Conservation (phyloP, 2,329 filamentous ascomycete genomes). For the Cladosporium sp. region DNA sequence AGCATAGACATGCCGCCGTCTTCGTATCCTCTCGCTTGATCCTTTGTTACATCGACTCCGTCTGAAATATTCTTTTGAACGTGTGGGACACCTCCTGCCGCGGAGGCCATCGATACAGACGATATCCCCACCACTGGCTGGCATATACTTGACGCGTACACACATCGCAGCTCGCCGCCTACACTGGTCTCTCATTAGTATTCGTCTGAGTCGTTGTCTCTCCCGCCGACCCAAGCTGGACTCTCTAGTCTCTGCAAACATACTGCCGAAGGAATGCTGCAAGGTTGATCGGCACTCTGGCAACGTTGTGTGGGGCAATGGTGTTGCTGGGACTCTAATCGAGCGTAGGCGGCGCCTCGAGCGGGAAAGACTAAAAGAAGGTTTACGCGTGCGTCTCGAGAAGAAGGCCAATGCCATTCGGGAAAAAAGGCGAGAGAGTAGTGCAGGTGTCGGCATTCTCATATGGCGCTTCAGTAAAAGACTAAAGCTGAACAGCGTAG, state of each 20-base stretch:
- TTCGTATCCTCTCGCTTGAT: constrained; percentile 59
- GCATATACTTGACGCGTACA: constrained; percentile 64
- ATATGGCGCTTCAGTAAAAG: constrained; percentile 37
- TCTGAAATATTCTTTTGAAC: constrained; percentile 52
- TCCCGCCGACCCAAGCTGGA: constrained; percentile 57
- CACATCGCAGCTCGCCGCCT: constrained; percentile 61
- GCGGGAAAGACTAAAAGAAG: constrained; percentile 64
- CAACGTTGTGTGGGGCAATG: constrained; percentile 31
- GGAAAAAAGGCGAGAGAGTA: constrained; percentile 30
- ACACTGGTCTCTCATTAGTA: constrained; percentile 60
- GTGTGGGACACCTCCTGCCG: constrained; percentile 54
- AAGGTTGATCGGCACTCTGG: constrained; percentile 29
- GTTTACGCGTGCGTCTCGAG: constrained; percentile 60
- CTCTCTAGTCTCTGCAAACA: constrained; percentile 58
- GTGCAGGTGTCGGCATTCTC: constrained; percentile 39
- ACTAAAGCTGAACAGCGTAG: constrained; percentile 38
- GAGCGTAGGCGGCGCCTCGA: constrained; percentile 60
- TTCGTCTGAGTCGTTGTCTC: constrained; percentile 60
- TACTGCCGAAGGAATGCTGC: constrained; percentile 61
- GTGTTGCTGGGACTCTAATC: constrained; percentile 58
- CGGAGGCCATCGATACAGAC: constrained; percentile 57
- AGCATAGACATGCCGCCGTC: constrained; percentile 55
- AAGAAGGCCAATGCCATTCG: constrained; percentile 34
- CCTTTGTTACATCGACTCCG: constrained; percentile 63
- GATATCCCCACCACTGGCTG: constrained; percentile 58